Evolutionary conservation across 257 asterid genomes (phyloP).

Genomic region (Jaltomata sinuosa): DNA sequence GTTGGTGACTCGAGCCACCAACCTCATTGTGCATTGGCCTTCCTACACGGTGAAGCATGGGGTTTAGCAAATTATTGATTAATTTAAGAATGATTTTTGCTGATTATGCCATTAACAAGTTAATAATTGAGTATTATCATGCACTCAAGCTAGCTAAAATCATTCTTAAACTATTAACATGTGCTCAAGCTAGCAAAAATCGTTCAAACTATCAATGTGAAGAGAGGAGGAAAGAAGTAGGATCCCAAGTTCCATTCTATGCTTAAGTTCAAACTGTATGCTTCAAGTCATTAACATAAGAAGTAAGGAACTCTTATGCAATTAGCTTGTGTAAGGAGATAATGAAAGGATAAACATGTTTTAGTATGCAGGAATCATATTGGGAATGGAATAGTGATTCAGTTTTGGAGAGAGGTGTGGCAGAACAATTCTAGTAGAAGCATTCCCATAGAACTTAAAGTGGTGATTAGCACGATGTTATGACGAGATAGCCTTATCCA

Average conservation of each 20-base stretch:
- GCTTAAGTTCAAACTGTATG: background rate
- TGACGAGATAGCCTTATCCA: background rate
- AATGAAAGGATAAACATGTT: background rate
- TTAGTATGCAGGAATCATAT: background rate
- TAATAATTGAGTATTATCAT: background rate
- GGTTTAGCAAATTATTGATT: background rate
- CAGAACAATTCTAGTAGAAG: background rate
- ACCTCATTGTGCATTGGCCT: background rate
- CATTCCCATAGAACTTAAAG: background rate
- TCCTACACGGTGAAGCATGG: background rate
- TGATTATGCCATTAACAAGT: background rate
- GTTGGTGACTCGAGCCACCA: too few relatives aligned
- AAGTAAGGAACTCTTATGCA: background rate
- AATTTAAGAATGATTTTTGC: background rate
- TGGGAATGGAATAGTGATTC: background rate
- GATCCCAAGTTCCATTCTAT: background rate
- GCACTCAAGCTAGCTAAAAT: background rate
- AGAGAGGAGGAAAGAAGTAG: background rate
- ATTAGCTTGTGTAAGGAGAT: background rate
- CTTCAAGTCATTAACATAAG: background rate
- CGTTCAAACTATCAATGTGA: too few relatives aligned
- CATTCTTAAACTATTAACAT: background rate
- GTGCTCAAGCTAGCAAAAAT: too few relatives aligned
- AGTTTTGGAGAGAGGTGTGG: background rate
- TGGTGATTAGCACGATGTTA: background rate